Conservation (phyloP, 441 rosid species). For the Metrosideros polymorpha region DNA sequence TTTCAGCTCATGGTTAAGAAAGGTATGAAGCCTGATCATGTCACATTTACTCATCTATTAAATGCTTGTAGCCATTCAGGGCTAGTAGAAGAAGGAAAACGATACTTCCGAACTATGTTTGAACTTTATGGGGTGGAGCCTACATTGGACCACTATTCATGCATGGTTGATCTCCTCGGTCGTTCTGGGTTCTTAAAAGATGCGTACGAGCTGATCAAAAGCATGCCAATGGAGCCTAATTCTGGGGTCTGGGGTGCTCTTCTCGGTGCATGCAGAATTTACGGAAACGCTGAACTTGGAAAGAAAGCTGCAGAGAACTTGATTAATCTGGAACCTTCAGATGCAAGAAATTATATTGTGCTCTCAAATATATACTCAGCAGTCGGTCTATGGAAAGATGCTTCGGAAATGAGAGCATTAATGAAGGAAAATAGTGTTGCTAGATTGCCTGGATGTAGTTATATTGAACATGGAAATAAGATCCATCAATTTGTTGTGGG, state of each 20-base stretch:
- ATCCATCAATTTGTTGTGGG: constrained; percentile 33
- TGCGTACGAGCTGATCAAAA: constrained; percentile 25
- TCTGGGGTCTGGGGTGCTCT: constrained; percentile 49
- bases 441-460: constrained; percentile 36
- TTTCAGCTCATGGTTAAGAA: constrained; percentile 33
- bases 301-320: constrained; percentile 33
- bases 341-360: constrained; percentile 40
- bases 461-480: constrained; percentile 26
- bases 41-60: constrained; percentile 49
- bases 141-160: constrained; percentile 41
- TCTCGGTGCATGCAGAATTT: constrained; percentile 45
- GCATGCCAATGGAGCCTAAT: constrained; percentile 42
- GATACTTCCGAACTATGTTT: constrained; percentile 33
- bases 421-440: constrained; percentile 33
- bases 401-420: constrained; percentile 23
- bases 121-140: constrained; percentile 20
- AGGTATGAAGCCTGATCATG: constrained; percentile 39
- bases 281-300: constrained; percentile 22
- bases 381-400: constrained; percentile 36
- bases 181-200: constrained; percentile 36
- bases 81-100: constrained; percentile 36
- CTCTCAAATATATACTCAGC: constrained; percentile 42
- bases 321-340: constrained; percentile 27
- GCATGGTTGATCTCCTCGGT: constrained; percentile 48
- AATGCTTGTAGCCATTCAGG: constrained; percentile 52